Base-by-base conservation (phyloP, 73 alveolate genomes). In the Durusdinium trenchii region DNA sequence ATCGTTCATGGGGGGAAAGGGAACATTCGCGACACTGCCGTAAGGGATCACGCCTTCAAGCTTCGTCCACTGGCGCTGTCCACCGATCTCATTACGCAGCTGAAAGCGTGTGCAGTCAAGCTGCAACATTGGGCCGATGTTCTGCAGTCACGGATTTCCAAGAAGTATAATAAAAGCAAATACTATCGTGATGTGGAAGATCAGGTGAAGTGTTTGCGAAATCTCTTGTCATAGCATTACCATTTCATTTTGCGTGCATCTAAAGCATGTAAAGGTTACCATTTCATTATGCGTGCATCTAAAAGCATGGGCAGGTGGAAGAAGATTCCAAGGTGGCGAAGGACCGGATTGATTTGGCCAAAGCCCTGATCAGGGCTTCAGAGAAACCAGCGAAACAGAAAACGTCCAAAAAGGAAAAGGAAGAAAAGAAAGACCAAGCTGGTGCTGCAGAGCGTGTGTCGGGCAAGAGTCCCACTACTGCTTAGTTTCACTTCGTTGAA, bases 31-130 rank as follows among this genome's bases (percentile, higher is more conserved):
- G 40, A 1, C 26, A 7, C 18, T 38, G 0, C 32, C 28, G 71
- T n/a, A n/a, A 83, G 94, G 94, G 94, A 83, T 75, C 94, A 83
- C 12, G 94, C 94, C 6, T 83, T 83, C 52, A 83, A 83, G 76
- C 76, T 83, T 3, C 50, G 52, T n/a, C 94, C 94, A 26, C 52
- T 83, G 62, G 3, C 54, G 18, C 47, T 83, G 40, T 51, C 76
- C 36, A 18, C 54, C 32, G 94, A 48, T 48, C 52, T 83, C 18
- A 83, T 83, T 20, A 51, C 16, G 1, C 94, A 83, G 38, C 75
- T 83, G 42, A 7, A 52, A 51, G 94, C 76, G 1, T 83, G 94
- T 32, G 94, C 94, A 3, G 52, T 36, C 40, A 83, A 83, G 51
- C 94, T 83, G 38, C 54, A 36, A 26, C 1, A 83, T 20, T 26